These are phyloP conservation scores for Ceratobasidium sp. DNA, from an alignment of 1,284 basidiomycete species.

Conservation along the genomic window DNA sequence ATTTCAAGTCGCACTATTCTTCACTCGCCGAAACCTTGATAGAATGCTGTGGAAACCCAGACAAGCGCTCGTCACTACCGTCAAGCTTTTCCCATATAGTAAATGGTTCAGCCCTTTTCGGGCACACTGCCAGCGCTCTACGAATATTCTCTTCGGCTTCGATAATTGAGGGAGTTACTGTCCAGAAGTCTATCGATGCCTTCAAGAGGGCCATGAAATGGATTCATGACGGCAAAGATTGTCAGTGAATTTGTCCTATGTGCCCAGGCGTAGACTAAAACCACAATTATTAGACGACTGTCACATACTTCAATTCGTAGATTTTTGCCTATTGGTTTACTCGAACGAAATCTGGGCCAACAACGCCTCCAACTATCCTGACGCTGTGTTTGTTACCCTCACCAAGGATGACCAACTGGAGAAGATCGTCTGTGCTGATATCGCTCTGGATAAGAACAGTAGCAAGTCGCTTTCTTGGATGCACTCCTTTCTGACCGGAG, in stretches of 20 bases:
- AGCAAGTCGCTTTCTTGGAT: slow-evolving; percentile 64
- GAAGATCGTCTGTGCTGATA: slow-evolving; percentile 55
- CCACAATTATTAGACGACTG: slow-evolving; percentile 62
- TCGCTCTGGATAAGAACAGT: slow-evolving; percentile 50
- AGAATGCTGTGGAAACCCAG: background rate
- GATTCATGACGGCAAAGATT: slow-evolving; percentile 5
- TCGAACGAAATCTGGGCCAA: slow-evolving; percentile 67
- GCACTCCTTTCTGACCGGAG: slow-evolving; percentile 62
- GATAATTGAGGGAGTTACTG: background rate
- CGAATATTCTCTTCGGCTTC: background rate
- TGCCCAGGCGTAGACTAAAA: background rate
- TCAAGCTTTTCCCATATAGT: background rate
- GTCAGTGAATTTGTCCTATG: background rate
- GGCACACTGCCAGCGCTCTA: background rate
- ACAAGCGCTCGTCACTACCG: background rate
- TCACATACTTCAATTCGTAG: slow-evolving; percentile 66
- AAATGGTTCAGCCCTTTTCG: slow-evolving; percentile 49
- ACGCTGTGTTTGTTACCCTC: slow-evolving; percentile 79
- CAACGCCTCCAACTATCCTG: slow-evolving; percentile 71
- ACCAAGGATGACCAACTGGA: slow-evolving; percentile 75
- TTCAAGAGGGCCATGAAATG: slow-evolving; percentile 30
- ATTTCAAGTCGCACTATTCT: slow-evolving; percentile 37
- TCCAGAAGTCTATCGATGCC: background rate
- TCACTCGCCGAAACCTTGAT: background rate
- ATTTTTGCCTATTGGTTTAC: slow-evolving; percentile 62